These are phyloP conservation scores for Suillus hirtellus DNA, from an alignment of 768 basidiomycete species.

Conservation along the genomic window DNA sequence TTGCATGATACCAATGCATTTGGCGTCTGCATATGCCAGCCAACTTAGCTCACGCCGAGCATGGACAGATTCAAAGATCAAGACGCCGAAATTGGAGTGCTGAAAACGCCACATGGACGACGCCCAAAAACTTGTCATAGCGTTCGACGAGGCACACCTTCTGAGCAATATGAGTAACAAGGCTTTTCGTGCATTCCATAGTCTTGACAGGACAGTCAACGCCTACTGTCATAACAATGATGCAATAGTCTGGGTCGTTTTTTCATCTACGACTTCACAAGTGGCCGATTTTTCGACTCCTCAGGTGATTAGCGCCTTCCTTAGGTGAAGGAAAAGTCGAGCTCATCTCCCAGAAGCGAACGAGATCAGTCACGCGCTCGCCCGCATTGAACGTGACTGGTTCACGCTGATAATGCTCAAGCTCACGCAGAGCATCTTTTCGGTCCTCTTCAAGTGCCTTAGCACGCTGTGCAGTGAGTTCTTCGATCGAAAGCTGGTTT, in stretches of 20 bases:
- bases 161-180: slow-evolving; percentile 4
- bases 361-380: too few relatives aligned
- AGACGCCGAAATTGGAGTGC: background rate
- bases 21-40: too few relatives aligned
- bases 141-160: slow-evolving; percentile 3
- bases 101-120: background rate
- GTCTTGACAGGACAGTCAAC: background rate
- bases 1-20: background rate
- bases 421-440: too few relatives aligned
- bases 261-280: slow-evolving; percentile 7
- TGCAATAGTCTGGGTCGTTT: slow-evolving; percentile 5
- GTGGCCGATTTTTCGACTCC: background rate
- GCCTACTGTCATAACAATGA: background rate
- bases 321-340: too few relatives aligned
- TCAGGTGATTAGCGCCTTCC: background rate
- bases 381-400: too few relatives aligned
- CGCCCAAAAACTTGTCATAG: slow-evolving; percentile 3
- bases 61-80: too few relatives aligned
- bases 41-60: too few relatives aligned
- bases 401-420: too few relatives aligned
- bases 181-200: background rate
- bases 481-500: too few relatives aligned
- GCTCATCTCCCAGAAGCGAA: too few relatives aligned
- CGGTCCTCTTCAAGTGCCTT: too few relatives aligned
- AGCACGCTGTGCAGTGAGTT: too few relatives aligned